A percentile compares a stretch with the other conserved stretches of the same genome.
Conservation (phyloP, 2,329 filamentous ascomycete species). For the Talaromyces sp. region DNA sequence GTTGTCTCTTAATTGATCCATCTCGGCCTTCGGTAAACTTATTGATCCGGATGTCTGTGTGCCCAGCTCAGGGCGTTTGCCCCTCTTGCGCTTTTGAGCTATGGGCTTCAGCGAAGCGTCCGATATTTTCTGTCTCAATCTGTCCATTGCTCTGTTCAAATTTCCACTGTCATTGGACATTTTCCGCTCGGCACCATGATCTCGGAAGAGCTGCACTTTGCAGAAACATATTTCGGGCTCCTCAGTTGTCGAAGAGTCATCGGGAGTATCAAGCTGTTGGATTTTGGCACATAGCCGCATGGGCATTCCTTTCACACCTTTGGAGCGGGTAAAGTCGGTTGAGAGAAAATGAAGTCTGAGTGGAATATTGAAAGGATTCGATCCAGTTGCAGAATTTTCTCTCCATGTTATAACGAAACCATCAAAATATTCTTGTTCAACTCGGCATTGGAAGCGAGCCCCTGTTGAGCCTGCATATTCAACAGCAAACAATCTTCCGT, state of each 20-base stretch:
- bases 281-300: constrained; percentile 90
- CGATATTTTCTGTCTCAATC: too few species aligned
- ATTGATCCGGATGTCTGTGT: too few species aligned
- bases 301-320: constrained; percentile 92
- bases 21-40: constrained; percentile 28
- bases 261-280: constrained; percentile 55
- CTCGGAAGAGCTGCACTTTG: constrained; percentile 91
- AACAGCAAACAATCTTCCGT: too few species aligned
- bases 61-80: too few species aligned
- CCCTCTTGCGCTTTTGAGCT: too few species aligned
- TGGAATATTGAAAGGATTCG: constrained; percentile 66
- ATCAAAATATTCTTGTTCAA: too few species aligned
- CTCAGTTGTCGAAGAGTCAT: neutral
- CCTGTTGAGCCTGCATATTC: too few species aligned
- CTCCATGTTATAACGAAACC: too few species aligned
- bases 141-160: constrained; percentile 2
- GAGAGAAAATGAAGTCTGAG: constrained; percentile 97
- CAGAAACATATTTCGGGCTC: constrained; percentile 78
- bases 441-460: too few species aligned
- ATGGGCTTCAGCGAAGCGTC: too few species aligned
- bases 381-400: constrained; percentile 67
- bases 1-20: constrained; percentile 20
- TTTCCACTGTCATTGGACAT: constrained; percentile 88
- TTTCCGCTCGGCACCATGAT: constrained; percentile 90
- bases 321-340: constrained; percentile 97